phyloP scores from a whole-genome alignment of 192 early-diverging fungal species.

The Entomortierella parvispora region DNA sequence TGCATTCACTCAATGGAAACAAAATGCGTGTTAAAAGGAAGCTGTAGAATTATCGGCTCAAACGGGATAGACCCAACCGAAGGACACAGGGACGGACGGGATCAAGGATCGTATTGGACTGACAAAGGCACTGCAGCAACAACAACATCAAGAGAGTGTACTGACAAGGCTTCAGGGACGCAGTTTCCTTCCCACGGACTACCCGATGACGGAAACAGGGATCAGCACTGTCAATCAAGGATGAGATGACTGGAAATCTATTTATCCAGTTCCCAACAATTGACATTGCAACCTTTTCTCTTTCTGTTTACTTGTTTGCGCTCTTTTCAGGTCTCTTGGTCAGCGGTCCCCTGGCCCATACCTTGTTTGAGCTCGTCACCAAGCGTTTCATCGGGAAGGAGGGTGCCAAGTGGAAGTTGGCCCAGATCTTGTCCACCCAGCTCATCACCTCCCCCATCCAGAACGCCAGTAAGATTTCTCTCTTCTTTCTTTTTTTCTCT shows the following conservation, averaged over 20 bases:
- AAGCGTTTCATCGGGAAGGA: slow-evolving; percentile 78
- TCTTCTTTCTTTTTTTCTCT: background rate
- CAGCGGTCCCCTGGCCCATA: slow-evolving; percentile 86
- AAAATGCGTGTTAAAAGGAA: no score
- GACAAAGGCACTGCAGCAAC: no score
- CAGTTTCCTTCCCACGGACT: no score
- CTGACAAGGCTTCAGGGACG: no score
- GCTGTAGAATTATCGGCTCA: no score
- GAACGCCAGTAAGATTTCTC: slow-evolving; percentile 71
- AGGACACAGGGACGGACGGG: no score
- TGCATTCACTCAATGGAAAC: no score
- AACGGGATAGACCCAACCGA: no score
- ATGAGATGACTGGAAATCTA: background rate
- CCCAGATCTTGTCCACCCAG: slow-evolving; percentile 79
- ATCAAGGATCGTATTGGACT: no score
- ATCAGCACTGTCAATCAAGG: no score
- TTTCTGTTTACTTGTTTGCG: background rate
- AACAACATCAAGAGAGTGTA: no score
- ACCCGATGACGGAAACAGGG: no score
- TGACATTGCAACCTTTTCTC: background rate
- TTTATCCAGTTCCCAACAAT: slow-evolving; percentile 1
- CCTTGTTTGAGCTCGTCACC: slow-evolving; percentile 79
- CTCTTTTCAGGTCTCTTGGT: slow-evolving; percentile 70
- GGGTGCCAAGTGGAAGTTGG: slow-evolving; percentile 69
- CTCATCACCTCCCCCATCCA: slow-evolving; percentile 87